phyloP scores from a whole-genome alignment of 805 yeast species.

The Lachancea nothofagi region DNA sequence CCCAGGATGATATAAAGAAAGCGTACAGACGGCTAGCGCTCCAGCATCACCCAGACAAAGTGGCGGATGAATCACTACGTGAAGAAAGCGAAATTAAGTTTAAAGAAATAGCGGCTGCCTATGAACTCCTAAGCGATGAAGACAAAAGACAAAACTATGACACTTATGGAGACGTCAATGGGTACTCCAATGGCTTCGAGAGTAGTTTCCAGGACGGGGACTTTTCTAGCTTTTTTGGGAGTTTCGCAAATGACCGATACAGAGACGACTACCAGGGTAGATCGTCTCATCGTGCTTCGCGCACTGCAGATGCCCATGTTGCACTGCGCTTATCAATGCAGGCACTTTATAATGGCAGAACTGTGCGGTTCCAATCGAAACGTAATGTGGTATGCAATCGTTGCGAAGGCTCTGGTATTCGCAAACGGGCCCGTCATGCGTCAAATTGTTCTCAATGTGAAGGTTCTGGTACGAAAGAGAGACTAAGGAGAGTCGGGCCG shows the following conservation, averaged over 20 bases:
- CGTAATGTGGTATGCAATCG: slow-evolving; percentile 65
- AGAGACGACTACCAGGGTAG: slow-evolving; percentile 18
- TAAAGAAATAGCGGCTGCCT: slow-evolving; percentile 81
- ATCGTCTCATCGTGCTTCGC: slow-evolving; percentile 10
- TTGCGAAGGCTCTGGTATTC: slow-evolving; percentile 75
- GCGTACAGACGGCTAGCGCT: slow-evolving; percentile 85
- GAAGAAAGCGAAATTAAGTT: slow-evolving; percentile 70
- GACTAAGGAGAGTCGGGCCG: slow-evolving; percentile 61
- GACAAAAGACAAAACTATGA: slow-evolving; percentile 55
- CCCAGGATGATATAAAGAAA: slow-evolving; percentile 66
- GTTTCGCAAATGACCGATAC: slow-evolving; percentile 9
- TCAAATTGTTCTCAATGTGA: slow-evolving; percentile 66
- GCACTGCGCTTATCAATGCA: slow-evolving; percentile 60
- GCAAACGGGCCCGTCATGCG: slow-evolving; percentile 24
- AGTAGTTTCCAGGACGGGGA: slow-evolving; percentile 56
- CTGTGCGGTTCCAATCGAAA: slow-evolving; percentile 63
- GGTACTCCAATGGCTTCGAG: slow-evolving; percentile 26
- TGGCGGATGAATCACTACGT: slow-evolving; percentile 53
- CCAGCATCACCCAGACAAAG: slow-evolving; percentile 85
- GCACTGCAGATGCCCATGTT: slow-evolving; percentile 64
- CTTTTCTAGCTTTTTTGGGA: slow-evolving; percentile 60
- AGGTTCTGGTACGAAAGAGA: slow-evolving; percentile 62
- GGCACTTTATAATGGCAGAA: slow-evolving; percentile 76
- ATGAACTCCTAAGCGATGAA: slow-evolving; percentile 74
- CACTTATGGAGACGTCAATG: slow-evolving; percentile 40